Conservation (phyloP, 2,329 filamentous ascomycete species). For the Grosmannia clavigera region DNA sequence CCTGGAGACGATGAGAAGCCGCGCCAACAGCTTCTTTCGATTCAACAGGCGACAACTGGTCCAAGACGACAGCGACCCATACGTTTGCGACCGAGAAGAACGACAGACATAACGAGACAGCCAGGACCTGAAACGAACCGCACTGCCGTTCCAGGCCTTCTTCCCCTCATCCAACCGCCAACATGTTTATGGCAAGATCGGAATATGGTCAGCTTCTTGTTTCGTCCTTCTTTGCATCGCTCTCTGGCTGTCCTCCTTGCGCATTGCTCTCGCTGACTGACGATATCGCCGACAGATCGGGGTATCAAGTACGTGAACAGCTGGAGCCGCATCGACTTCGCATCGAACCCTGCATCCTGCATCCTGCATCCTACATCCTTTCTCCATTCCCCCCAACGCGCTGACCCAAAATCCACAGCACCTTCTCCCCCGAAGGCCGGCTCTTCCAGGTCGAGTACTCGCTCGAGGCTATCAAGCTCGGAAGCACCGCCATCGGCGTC, state of each 20-base stretch:
- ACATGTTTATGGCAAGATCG: slow-evolving; percentile 99
- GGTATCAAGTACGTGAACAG: slow-evolving; percentile 22
- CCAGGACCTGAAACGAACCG: not conserved
- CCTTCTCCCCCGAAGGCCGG: slow-evolving; percentile 98
- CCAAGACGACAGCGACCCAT: not conserved
- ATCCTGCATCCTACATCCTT: not conserved
- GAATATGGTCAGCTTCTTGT: slow-evolving; percentile 70
- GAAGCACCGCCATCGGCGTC: slow-evolving; percentile 94
- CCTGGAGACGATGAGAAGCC: slow-evolving; percentile 12
- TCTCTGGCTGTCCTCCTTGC: not conserved
- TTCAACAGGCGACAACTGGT: not conserved
- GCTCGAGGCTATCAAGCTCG: slow-evolving; percentile 98
- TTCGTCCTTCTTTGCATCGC: slow-evolving; percentile 7
- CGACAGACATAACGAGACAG: not conserved
- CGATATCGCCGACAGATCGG: not conserved
- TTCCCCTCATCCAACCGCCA: slow-evolving; percentile 31
- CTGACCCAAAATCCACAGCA: slow-evolving; percentile 38
- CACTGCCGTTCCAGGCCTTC: not conserved
- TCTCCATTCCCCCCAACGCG: not conserved
- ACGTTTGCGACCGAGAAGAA: not conserved
- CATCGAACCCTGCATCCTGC: not conserved
- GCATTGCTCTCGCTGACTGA: not conserved
- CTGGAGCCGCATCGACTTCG: not conserved
- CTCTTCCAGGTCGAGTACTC: slow-evolving; percentile 99
- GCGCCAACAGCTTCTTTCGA: not conserved